These are phyloP conservation scores for Solanum hybrid DNA, from an alignment of 305 asterid species.

Conservation along the genomic window DNA sequence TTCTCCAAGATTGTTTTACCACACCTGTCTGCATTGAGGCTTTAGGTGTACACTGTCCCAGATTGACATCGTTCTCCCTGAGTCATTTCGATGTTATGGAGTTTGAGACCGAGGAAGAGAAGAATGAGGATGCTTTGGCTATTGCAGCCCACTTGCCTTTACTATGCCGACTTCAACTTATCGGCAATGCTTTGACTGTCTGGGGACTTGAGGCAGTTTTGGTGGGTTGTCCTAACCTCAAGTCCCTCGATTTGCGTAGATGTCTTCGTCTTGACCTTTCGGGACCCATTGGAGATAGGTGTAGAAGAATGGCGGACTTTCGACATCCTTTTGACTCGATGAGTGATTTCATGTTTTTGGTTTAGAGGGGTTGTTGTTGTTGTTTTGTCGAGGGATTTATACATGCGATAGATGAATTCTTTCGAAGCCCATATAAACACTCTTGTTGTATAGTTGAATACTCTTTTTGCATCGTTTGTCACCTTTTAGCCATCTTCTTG, in stretches of 20 bases:
- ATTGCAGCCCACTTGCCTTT: too few species aligned
- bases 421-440: neutral
- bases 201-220: too few species aligned
- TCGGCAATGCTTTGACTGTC: too few species aligned
- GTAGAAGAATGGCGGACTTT: neutral
- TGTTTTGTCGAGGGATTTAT: neutral
- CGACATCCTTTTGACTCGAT: neutral
- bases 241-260: neutral
- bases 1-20: too few species aligned
- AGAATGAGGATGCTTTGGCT: too few species aligned
- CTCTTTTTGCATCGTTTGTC: neutral
- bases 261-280: neutral
- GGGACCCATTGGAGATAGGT: neutral
- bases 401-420: neutral
- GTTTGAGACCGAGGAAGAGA: too few species aligned
- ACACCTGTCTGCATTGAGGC: too few species aligned
- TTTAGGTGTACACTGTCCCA: too few species aligned
- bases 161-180: too few species aligned
- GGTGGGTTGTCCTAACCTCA: too few species aligned
- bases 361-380: neutral
- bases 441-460: neutral
- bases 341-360: neutral
- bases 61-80: too few species aligned
- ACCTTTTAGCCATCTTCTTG: neutral
- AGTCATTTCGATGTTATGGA: too few species aligned